Base-by-base conservation (phyloP, 2,329 filamentous ascomycete species). In the Aspergillus niger region DNA sequence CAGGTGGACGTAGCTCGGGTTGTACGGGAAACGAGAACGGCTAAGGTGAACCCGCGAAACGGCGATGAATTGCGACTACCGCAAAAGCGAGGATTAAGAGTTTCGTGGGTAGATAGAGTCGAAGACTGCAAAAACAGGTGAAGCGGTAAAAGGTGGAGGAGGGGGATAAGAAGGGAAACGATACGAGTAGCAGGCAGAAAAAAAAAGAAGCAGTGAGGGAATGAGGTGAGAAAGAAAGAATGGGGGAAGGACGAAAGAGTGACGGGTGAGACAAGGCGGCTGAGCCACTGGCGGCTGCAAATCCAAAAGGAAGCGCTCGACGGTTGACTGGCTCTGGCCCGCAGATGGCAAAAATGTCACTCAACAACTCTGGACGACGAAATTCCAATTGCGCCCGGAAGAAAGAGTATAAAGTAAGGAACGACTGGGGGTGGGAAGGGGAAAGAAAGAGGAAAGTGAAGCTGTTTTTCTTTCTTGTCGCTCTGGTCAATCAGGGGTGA, bases 251-350 rank as follows among this genome's bases (percentile, higher is more conserved):
- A 53, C 24, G 22, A 54, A 57, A 43, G 59, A 61, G 50, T 59
- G 59, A 62, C 52, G 52, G 53, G 55, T 57, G 56, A 61, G 59
- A 63, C 59, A 59, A 48, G 59, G 51, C 53, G 59, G 55, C 58
- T 62, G 60, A 59, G 60, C 60, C 54, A 49, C 53, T 49, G 52
- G 57, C 60, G 60, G 55, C 49, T 53, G 39, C 41, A 24, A 24
- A 38, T 26, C 38, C 22, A 30, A 24, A 48, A 24, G 57, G 32
- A 49, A 36, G 32, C 32, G 10, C 32, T 36, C 32, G 32, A 36
- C 32, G 32, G 32, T 41, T 55, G 51, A 28, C 43, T 51, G 43
- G 52, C 30, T 48, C 30, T 36, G 24, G 52, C 53, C 43, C 52
- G 51, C 50, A 43, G 49, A 32, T 30, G 48, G 50, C 38, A 47